Conservation (phyloP, 1,284 basidiomycete species). For the Xerocomus nothofagi region DNA sequence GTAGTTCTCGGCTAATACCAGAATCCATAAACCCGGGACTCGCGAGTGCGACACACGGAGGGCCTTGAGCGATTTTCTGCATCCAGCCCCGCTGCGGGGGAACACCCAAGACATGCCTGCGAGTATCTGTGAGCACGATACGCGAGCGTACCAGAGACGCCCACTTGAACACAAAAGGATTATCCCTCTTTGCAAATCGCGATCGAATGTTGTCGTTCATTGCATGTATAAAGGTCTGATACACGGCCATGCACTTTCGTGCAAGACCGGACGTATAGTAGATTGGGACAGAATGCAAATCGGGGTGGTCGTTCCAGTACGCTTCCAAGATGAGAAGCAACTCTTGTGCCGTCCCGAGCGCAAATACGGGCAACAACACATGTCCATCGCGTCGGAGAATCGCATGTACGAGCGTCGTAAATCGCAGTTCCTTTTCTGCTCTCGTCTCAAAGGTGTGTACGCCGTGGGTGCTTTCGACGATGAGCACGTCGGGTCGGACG, state of each 20-base stretch:
- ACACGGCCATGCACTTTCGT: constrained; percentile 95
- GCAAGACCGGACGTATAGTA: constrained; percentile 96
- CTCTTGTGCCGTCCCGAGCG: constrained; percentile 94
- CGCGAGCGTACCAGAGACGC: constrained; percentile 32
- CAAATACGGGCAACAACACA: constrained; percentile 92
- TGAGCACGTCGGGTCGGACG: constrained; percentile 89
- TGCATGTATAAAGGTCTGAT: constrained; percentile 93
- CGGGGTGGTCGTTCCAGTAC: constrained; percentile 95
- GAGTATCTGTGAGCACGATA: constrained; percentile 5
- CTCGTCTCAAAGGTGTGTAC: constrained; percentile 90
- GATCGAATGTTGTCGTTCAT: constrained; percentile 91
- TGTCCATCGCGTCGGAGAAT: constrained; percentile 93
- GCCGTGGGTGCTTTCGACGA: constrained; percentile 97
- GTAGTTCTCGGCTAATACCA: constrained; percentile 88
- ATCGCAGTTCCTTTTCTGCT: constrained; percentile 90
- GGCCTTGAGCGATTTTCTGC: constrained; percentile 77
- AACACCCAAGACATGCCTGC: constrained; percentile 80
- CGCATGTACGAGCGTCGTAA: constrained; percentile 86
- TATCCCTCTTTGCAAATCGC: constrained; percentile 87
- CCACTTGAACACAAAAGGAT: constrained; percentile 95
- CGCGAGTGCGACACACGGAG: constrained; percentile 94
- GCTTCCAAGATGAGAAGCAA: constrained; percentile 93
- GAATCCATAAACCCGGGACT: constrained; percentile 94
- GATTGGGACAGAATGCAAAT: constrained; percentile 91
- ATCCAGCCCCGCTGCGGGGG: constrained; percentile 79